phyloP scores from a whole-genome alignment of 202 grass and related monocot species.

The Carex sylvatica region DNA sequence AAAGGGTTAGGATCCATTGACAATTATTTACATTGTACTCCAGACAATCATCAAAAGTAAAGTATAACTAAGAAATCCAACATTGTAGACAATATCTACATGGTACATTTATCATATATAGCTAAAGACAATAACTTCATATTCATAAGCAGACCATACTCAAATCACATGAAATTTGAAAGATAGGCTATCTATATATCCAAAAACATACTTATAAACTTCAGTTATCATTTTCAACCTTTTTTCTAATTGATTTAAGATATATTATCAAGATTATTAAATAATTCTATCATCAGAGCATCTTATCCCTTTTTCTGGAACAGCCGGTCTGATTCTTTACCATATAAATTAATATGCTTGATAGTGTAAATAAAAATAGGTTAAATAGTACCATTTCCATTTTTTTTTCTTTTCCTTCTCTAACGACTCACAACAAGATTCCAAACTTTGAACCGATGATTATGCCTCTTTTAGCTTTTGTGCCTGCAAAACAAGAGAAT shows the following conservation, averaged over 20 bases:
- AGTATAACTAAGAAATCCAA: background rate
- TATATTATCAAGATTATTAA: background rate
- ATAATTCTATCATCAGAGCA: background rate
- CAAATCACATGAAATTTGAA: background rate
- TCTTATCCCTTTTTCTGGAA: too few species aligned
- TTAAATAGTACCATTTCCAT: conserved; percentile 52
- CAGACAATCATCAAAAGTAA: background rate
- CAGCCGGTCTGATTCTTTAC: too few species aligned
- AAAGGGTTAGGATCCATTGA: background rate
- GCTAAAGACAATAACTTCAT: too few species aligned
- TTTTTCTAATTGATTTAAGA: background rate
- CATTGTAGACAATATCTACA: background rate
- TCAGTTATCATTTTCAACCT: background rate
- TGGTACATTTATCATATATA: background rate
- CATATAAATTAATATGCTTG: too few species aligned
- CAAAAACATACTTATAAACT: background rate
- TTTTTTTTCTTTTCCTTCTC: too few species aligned
- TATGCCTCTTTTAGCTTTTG: conserved; percentile 50
- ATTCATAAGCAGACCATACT: background rate
- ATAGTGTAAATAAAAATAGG: conserved; percentile 7
- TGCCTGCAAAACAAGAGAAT: conserved; percentile 40
- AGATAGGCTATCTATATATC: background rate
- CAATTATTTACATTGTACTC: too few species aligned
- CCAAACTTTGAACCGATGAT: conserved; percentile 36
- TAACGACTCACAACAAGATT: conserved; percentile 50